phyloP scores from a whole-genome alignment of 176 grass and related monocot species.

The Triticum dicoccoides region DNA sequence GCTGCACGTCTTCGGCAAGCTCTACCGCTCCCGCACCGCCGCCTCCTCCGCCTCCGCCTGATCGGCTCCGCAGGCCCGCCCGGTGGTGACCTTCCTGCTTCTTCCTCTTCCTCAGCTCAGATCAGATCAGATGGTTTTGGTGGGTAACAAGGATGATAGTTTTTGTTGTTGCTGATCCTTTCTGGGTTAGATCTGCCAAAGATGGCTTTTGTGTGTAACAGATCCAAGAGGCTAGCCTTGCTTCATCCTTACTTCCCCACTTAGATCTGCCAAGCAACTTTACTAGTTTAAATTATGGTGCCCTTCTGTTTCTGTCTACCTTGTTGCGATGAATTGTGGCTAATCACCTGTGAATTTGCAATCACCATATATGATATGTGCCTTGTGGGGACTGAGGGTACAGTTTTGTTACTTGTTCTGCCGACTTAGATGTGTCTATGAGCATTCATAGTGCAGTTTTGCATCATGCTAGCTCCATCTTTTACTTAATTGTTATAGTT shows the following conservation, averaged over 20 bases:
- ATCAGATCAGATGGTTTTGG: conserved; percentile 19
- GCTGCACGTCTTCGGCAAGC: conserved; percentile 79
- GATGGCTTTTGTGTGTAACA: conserved; percentile 2
- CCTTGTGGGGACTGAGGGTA: background rate
- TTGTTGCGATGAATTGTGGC: background rate
- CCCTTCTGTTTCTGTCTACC: background rate
- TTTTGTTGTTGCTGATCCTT: conserved; percentile 6
- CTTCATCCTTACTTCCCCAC: background rate
- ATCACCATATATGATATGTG: background rate
- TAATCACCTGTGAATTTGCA: conserved; percentile 19
- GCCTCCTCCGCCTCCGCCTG: conserved; percentile 37
- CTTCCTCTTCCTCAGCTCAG: background rate
- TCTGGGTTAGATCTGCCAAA: conserved; percentile 15
- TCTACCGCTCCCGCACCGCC: conserved; percentile 74
- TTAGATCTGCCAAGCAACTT: conserved; percentile 5
- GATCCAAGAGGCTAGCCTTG: conserved; percentile 6
- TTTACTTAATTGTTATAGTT: conserved; percentile 6
- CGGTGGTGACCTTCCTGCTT: background rate
- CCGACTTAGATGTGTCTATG: background rate
- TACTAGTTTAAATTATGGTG: conserved; percentile 6
- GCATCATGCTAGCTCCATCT: background rate
- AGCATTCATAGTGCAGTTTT: background rate
- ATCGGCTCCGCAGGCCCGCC: conserved; percentile 11
- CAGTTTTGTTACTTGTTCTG: background rate
- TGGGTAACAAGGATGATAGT: background rate